phyloP scores from a whole-genome alignment of 2,329 filamentous ascomycete genomes.

The Pseudogymnoascus destructans region DNA sequence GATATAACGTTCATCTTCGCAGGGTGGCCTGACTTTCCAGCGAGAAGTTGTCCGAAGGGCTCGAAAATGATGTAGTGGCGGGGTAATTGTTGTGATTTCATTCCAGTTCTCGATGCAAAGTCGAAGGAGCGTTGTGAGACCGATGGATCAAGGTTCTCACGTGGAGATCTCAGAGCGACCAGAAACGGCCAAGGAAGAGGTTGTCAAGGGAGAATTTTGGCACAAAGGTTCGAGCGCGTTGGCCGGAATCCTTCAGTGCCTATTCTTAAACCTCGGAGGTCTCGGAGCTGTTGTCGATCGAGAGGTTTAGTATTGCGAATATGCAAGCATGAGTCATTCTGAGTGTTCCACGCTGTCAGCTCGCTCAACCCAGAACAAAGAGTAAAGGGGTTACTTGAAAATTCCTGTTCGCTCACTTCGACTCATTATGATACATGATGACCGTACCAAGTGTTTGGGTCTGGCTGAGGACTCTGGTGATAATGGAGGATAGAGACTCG shows the following conservation, averaged over 20 bases:
- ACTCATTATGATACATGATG: background rate
- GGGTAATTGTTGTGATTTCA: background rate
- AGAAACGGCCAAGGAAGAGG: no score
- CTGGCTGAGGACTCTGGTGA: background rate
- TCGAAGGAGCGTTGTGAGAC: background rate
- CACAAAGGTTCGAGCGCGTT: background rate
- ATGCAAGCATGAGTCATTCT: conserved; percentile 5
- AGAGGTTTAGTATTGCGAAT: background rate
- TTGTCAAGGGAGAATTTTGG: background rate
- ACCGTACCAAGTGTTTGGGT: background rate
- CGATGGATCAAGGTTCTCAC: background rate
- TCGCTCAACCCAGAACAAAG: background rate
- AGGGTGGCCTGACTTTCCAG: background rate
- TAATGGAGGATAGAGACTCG: background rate
- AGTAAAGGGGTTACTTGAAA: background rate
- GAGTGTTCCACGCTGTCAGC: background rate
- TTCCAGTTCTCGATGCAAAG: background rate
- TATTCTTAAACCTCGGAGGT: background rate
- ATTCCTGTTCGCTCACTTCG: background rate
- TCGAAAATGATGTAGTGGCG: background rate
- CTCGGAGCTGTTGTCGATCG: background rate
- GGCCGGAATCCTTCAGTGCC: background rate
- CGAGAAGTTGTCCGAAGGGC: background rate
- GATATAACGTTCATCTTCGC: background rate
- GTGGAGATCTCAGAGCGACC: background rate